Evolutionary conservation across 2,329 filamentous ascomycete species (phyloP).

Genomic region (Knoxdaviesia capensis): DNA sequence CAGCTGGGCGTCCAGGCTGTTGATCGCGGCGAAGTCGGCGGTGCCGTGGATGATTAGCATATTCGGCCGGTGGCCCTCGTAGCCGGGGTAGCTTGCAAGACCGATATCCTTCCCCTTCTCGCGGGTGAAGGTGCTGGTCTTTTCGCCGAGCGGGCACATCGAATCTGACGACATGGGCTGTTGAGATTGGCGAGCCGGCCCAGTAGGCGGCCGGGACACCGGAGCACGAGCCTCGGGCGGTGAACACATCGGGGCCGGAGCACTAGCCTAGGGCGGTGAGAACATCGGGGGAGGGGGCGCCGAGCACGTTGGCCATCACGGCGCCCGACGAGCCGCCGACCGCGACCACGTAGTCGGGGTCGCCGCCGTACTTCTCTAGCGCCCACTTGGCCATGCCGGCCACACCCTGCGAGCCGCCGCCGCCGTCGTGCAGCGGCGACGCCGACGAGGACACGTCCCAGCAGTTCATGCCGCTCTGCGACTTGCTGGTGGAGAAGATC

Average conservation of each 20-base stretch:
- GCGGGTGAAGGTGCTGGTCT: constrained; percentile 9
- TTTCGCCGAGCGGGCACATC: neutral
- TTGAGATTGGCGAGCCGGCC: constrained; percentile 26
- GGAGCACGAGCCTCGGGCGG: constrained; percentile 27
- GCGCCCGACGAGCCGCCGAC: constrained; percentile 26
- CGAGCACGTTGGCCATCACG: constrained; percentile 30
- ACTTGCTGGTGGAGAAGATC: constrained; percentile 33
- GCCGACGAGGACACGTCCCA: constrained; percentile 33
- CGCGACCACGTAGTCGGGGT: constrained; percentile 29
- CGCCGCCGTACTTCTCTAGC: constrained; percentile 26
- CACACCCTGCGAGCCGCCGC: constrained; percentile 33
- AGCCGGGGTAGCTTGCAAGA: constrained; percentile 27
- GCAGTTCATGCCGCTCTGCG: constrained; percentile 20
- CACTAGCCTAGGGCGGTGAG: constrained; percentile 31
- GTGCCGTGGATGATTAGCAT: constrained; percentile 2
- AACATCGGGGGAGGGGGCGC: constrained; percentile 31
- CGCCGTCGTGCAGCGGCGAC: constrained; percentile 32
- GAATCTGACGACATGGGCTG: constrained; percentile 19
- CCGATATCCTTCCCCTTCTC: constrained; percentile 19
- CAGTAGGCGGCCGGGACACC: constrained; percentile 18
- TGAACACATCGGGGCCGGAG: constrained; percentile 31
- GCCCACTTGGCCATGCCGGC: constrained; percentile 38
- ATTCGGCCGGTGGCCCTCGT: constrained; percentile 4
- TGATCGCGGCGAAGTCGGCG: constrained; percentile 1
- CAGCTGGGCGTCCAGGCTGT: constrained; percentile 6